These are phyloP conservation scores for Pichia sp. DNA, from an alignment of 1,139 yeast genomes.

Conservation along the genomic window DNA sequence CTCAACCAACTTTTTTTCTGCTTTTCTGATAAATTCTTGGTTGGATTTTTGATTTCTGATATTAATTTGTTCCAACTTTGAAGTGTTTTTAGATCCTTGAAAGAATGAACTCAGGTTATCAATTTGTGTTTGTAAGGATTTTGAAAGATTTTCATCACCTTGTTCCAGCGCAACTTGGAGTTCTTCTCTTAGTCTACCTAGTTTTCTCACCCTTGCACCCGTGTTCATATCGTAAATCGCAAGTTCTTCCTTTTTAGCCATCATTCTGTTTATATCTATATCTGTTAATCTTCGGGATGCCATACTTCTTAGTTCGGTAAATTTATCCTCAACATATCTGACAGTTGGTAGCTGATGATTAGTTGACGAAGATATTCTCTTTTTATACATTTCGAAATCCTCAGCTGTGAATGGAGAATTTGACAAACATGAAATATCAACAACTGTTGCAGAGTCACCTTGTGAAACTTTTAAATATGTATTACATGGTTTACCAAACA, in stretches of 20 bases:
- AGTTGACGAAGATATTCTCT: conserved; percentile 49
- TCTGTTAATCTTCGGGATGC: conserved; percentile 63
- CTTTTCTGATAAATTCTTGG: conserved; percentile 67
- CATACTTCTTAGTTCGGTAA: conserved; percentile 53
- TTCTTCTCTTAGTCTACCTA: conserved; percentile 67
- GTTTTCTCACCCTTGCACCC: conserved; percentile 72
- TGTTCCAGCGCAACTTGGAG: conserved; percentile 70
- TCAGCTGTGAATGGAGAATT: conserved; percentile 62
- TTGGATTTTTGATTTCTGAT: conserved; percentile 80
- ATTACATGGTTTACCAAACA: conserved; percentile 49
- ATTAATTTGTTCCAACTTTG: conserved; percentile 54
- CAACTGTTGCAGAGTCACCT: conserved; percentile 64
- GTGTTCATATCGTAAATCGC: conserved; percentile 48
- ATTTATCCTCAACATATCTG: conserved; percentile 62
- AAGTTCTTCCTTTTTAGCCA: conserved; percentile 55
- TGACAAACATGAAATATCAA: conserved; percentile 72
- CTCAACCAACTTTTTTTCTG: conserved; percentile 62
- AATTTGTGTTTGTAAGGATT: conserved; percentile 49
- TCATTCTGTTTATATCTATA: conserved; percentile 72
- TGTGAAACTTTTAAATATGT: conserved; percentile 60
- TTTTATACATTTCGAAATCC: conserved; percentile 67
- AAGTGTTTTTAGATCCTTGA: conserved; percentile 16
- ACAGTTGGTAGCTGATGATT: conserved; percentile 56
- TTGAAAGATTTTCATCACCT: conserved; percentile 46
- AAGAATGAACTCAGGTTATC: conserved; percentile 27